Percentiles rank a stretch among this genome's conserved stretches.
Evolutionary conservation across 2,329 filamentous ascomycete genomes (phyloP).

Genomic region (Aspergillus hiratsukae): DNA sequence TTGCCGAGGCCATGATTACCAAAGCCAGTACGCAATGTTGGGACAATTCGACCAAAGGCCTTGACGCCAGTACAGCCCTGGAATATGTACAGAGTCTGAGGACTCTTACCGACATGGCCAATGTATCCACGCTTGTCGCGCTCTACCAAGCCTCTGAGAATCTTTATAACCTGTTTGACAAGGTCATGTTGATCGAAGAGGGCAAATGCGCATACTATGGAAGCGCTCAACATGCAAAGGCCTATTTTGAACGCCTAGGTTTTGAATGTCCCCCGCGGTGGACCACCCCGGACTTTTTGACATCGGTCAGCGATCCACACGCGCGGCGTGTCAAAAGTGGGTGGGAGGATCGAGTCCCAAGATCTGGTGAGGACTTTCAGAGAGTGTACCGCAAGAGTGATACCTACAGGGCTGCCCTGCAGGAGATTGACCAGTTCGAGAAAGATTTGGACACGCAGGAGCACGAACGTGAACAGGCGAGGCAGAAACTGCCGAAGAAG

Average conservation of each 20-base stretch:
- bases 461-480: conserved; percentile 38
- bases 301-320: conserved; percentile 63
- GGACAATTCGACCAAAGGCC: conserved; percentile 70
- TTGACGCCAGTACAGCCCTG: conserved; percentile 69
- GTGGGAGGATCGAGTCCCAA: conserved; percentile 54
- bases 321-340: conserved; percentile 55
- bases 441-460: conserved; percentile 40
- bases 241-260: conserved; percentile 67
- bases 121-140: conserved; percentile 60
- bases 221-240: conserved; percentile 56
- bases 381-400: conserved; percentile 48
- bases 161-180: conserved; percentile 58
- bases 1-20: conserved; percentile 71
- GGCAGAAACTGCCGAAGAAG: conserved; percentile 41
- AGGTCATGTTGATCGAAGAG: conserved; percentile 62
- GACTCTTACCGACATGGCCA: conserved; percentile 59
- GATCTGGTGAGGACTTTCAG: conserved; percentile 53
- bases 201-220: conserved; percentile 72
- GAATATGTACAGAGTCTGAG: conserved; percentile 68
- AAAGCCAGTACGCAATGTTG: conserved; percentile 65
- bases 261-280: conserved; percentile 67
- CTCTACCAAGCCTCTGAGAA: conserved; percentile 63
- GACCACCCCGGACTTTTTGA: conserved; percentile 73
- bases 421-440: conserved; percentile 54
- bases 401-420: conserved; percentile 39